These are phyloP conservation scores for Geosmithia flava DNA, from an alignment of 2,329 filamentous ascomycete genomes.

Conservation along the genomic window DNA sequence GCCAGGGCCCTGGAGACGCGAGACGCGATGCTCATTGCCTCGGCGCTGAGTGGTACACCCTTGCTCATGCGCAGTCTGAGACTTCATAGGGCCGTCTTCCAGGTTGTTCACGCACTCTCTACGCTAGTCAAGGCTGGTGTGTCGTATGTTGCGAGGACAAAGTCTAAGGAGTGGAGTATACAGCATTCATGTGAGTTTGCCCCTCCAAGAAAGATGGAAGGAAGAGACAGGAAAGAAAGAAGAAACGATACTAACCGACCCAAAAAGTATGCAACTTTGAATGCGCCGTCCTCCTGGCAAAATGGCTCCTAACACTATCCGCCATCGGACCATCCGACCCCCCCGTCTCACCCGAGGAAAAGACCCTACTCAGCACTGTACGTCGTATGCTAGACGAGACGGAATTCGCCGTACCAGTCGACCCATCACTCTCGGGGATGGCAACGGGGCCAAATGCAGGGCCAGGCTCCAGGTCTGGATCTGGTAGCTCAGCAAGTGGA, in stretches of 20 bases:
- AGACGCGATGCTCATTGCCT: slow-evolving; percentile 49
- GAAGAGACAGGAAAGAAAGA: not conserved
- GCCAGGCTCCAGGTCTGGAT: not conserved
- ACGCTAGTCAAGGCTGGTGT: slow-evolving; percentile 53
- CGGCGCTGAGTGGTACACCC: slow-evolving; percentile 45
- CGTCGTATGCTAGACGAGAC: slow-evolving; percentile 49
- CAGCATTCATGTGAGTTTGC: slow-evolving; percentile 31
- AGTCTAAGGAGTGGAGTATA: slow-evolving; percentile 51
- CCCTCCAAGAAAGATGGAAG: no score
- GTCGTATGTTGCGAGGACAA: slow-evolving; percentile 48
- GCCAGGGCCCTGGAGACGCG: slow-evolving; percentile 52
- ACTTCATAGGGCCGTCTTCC: slow-evolving; percentile 51
- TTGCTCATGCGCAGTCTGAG: slow-evolving; percentile 45
- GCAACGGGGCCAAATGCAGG: slow-evolving; percentile 7
- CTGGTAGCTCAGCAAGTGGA: not conserved
- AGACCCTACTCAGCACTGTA: slow-evolving; percentile 40
- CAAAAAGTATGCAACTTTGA: slow-evolving; percentile 44
- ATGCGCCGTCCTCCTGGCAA: slow-evolving; percentile 46
- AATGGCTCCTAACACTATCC: slow-evolving; percentile 45
- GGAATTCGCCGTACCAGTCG: slow-evolving; percentile 47
- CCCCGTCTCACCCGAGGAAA: slow-evolving; percentile 38
- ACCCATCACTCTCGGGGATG: slow-evolving; percentile 36
- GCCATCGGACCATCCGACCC: slow-evolving; percentile 36
- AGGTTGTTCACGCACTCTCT: slow-evolving; percentile 56
- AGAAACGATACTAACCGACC: slow-evolving; percentile 6